A percentile compares a stretch with the other conserved stretches of the same genome.
phyloP scores from a whole-genome alignment of 2,329 filamentous ascomycete species.

The Nectriaceae sp. region DNA sequence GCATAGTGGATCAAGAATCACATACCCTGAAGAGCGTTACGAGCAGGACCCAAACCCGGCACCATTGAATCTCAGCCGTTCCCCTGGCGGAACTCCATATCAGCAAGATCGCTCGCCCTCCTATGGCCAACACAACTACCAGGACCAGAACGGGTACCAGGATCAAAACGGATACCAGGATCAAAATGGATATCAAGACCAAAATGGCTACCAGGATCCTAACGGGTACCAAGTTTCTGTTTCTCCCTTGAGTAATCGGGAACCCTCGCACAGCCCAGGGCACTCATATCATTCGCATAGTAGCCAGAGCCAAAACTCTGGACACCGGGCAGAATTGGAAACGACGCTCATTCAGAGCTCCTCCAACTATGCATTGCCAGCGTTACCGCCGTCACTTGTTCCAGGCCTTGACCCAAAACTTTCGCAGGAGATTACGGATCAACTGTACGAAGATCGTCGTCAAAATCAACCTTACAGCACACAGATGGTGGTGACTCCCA shows the following conservation, averaged over 20 bases:
- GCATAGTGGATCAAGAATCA: constrained; percentile 24
- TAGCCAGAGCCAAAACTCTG: constrained; percentile 33
- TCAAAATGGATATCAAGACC: constrained; percentile 14
- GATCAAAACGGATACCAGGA: constrained; percentile 22
- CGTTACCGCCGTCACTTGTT: constrained; percentile 59
- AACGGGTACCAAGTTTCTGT: constrained; percentile 29
- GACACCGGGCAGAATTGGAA: constrained; percentile 39
- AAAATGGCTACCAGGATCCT: constrained; percentile 21
- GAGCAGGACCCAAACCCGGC: constrained; percentile 44
- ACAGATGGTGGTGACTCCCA: constrained; percentile 39
- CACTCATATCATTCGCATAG: constrained; percentile 31
- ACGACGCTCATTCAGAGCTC: constrained; percentile 33
- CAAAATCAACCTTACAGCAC: constrained; percentile 47
- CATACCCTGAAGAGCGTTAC: constrained; percentile 42
- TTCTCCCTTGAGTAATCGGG: constrained; percentile 35
- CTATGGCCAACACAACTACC: constrained; percentile 18
- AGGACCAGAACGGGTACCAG: constrained; percentile 26
- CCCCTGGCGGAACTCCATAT: constrained; percentile 25
- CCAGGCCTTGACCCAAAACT: constrained; percentile 61
- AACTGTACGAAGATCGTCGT: constrained; percentile 57
- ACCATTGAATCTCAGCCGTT: constrained; percentile 44
- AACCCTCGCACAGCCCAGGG: constrained; percentile 36
- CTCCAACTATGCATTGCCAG: constrained; percentile 44
- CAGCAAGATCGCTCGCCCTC: constrained; percentile 28
- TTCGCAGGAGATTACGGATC: constrained; percentile 58